Evolutionary conservation across 78 protist genomes (phyloP), one percentile per base, ranked within the genome.

Genomic region (Dictyostelium capitatum): DNA sequence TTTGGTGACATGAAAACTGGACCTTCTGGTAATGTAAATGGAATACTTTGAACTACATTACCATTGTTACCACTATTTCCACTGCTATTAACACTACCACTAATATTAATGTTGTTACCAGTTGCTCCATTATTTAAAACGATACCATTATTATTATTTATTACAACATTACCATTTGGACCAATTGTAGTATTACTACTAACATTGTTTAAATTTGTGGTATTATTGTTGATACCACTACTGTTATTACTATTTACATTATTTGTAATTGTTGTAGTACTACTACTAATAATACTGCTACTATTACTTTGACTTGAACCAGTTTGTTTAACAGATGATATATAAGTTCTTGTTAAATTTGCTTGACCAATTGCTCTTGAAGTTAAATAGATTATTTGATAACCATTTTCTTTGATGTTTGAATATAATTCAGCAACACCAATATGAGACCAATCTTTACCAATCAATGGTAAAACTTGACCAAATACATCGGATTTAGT

Each of bases 1-100:
- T 97, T 98, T 1, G 99, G 99, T 7, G 99, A 96, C 79, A 91
- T 79, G 20, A 99, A 73, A 62, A 99, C 97, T 20, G 99, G 99
- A 3, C 99, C 99, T 8, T 28, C 80, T 11, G 99, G 99, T 19
- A 99, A 50, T 0, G 95, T 54, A 6, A 62, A 80, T 47, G 75
- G 84, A 6, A 50, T 17, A 56, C 79, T 47, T 73, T 73, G 79
- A 20, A 2, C 50, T n/a, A 43, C 59, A n/a, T 37, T 65, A 73
- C 62, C 75, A 81, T 30, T 47, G 32, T 59, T 25, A 9, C 25
- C 25, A 50, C 30, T 50, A 32, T 47, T 50, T 41, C 48, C 77
- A 7, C 70, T 62, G 6, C 37, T n/a, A 37, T 37, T 37, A 37
- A 37, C 43, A 37, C 43, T 37, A 37, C 43, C 43, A 37, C 43